Evolutionary conservation across 2,329 filamentous ascomycete genomes (phyloP).

Genomic region (Immersiporthe knoxdaviesiana): DNA sequence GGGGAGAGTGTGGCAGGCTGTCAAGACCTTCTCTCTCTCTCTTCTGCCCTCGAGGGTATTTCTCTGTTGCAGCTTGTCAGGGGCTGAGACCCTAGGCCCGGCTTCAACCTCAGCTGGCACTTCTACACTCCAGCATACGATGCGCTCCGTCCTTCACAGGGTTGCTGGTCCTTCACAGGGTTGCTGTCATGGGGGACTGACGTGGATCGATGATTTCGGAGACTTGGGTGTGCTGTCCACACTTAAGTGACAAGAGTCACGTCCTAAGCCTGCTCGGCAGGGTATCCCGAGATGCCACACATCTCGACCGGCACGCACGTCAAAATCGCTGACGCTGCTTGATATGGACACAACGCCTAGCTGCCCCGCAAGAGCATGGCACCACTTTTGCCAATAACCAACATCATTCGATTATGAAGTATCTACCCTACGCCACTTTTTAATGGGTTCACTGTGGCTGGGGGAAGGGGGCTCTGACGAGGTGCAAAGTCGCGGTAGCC

Average conservation of each 20-base stretch:
- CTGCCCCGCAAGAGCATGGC: background rate
- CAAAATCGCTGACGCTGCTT: background rate
- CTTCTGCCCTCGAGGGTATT: background rate
- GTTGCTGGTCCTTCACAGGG: slow-evolving; percentile 2
- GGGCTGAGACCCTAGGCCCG: slow-evolving; percentile 15
- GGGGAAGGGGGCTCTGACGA: too few relatives aligned
- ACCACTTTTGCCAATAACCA: background rate
- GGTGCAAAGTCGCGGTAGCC: background rate
- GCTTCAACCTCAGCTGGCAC: slow-evolving; percentile 28
- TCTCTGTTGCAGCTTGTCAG: slow-evolving; percentile 14
- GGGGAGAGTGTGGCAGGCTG: background rate
- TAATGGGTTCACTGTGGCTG: background rate
- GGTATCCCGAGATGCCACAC: background rate
- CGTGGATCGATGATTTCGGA: slow-evolving; percentile 2
- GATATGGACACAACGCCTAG: background rate
- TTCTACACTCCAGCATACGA: slow-evolving; percentile 14
- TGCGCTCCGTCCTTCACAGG: slow-evolving; percentile 1
- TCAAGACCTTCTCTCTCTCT: background rate
- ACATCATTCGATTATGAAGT: background rate
- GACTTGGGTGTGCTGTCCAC: background rate
- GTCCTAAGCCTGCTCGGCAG: background rate
- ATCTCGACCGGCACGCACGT: background rate
- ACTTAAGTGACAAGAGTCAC: background rate
- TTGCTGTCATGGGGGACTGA: slow-evolving; percentile 4
- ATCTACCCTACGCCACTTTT: background rate